Evolutionary conservation across 2,329 filamentous ascomycete species (phyloP), one percentile per base, ranked within the genome.

Genomic region (Aspergillus candidus): DNA sequence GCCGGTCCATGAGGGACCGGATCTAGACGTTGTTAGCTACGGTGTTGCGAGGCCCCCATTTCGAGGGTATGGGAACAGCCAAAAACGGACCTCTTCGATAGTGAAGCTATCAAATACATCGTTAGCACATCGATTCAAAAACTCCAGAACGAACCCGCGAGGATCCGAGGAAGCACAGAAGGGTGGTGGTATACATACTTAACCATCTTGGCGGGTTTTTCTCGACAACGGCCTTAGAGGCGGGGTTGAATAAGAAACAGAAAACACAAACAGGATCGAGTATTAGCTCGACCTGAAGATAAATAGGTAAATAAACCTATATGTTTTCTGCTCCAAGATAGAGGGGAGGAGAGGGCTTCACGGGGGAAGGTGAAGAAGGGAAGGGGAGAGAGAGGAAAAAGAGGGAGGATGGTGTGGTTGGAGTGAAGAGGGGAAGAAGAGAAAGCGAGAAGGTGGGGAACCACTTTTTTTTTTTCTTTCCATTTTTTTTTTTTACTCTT

Each of bases 141-240:
- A 38, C 49, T 47, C 43, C 10, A 13, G 11, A 12, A 29, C 2
- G 6, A 12, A 13, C 11, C 12, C 14, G 15, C 11, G 12, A 32
- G 8, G 13, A 35, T 38, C 18, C 38, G 31, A 34, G 10, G 38
- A 22, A 32, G 48, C 22, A 35, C 46, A n/a, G 37, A 44, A 35
- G 38, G 33, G 33, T 49, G 47, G 44, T 41, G 47, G 44, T 41
- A 36, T 44, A 91, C 90, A 86, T 86, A 96, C 90, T 97, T 96
- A 74, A 98, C 93, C 93, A 98, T 98, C 73, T 89, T 96, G 85
- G 78, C 88, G 87, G 89, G 87, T 63, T 62, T 64, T 62, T 59
- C 50, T 52, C 49, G 51, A 57, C 44, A 63, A 62, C 52, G 46
- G 63, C 65, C 62, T 49, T 64, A 61, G 63, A 67, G 66, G 66